Base-by-base conservation (phyloP, 1,284 basidiomycete species). In the Ustilago crameri region DNA sequence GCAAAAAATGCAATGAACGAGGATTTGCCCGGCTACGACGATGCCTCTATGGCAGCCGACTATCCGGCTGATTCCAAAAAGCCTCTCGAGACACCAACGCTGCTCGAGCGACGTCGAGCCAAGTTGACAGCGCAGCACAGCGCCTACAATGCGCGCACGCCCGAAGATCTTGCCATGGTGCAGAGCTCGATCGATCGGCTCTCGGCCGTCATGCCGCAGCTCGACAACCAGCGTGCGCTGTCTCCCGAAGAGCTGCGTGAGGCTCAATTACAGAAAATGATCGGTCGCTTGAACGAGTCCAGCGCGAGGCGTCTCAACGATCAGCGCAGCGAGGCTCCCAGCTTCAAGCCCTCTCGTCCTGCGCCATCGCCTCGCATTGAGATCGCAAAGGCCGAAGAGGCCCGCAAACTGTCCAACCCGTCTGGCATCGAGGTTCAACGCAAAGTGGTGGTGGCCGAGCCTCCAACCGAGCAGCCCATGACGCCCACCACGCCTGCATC, bases 101-200 rank as follows among this genome's bases (percentile, higher is more conserved):
- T 71, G 49, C 58, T 71, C 46, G 68, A 71, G 35, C 68, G 68
- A 26, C 68, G 62, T 51, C 68, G 57, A 14, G 58, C 68, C 57
- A 71, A 65, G 51, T n/a, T 71, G 10, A 62, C 68, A 1, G 68
- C 68, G 9, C 61, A 65, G 62, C 57, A 71, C 40, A 65, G 68
- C 49, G 66, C 59, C 26, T 68, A 78, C 35, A 56, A 55, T 5
- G 74, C 75, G 9, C 60, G 75, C 22, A 62, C 75, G 3, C 64
- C 61, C 37, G 53, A 75, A 41, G 75, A 78, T 23, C 65, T 78
- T 9, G 57, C 50, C n/a, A 45, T 78, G 52, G 60, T 76, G 23
- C 60, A 76, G 43, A 64, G 50, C 45, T 68, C 73, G 32, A 78
- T 76, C 51, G 74, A 75, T 14, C 59, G 62, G n/a, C 51, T 77